Conservation (phyloP, 495 filamentous ascomycete species). For the Neurospora sp. region DNA sequence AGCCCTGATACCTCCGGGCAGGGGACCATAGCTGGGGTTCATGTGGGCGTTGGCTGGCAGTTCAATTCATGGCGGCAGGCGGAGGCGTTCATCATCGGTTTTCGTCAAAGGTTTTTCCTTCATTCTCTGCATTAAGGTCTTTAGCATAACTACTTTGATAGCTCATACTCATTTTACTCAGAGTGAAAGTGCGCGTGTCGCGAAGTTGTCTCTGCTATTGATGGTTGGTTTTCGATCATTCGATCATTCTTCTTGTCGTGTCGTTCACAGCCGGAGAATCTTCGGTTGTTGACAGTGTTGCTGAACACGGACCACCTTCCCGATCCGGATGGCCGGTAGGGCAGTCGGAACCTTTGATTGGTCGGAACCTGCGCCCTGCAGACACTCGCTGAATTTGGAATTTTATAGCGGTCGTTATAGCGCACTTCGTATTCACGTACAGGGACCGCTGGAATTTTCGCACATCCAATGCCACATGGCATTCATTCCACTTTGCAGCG, state of each 20-base stretch:
- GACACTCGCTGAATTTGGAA: not conserved
- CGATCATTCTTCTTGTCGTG: not conserved
- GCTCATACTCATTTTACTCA: too few relatives aligned
- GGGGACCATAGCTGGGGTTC: too few relatives aligned
- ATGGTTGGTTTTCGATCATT: not conserved
- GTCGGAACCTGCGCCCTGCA: not conserved
- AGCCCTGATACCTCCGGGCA: too few relatives aligned
- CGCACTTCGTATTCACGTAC: not conserved
- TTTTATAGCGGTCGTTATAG: not conserved
- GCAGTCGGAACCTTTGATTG: not conserved
- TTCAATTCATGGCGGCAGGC: too few relatives aligned
- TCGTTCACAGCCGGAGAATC: not conserved
- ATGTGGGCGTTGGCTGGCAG: too few relatives aligned
- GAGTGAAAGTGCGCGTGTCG: too few relatives aligned
- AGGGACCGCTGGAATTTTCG: not conserved
- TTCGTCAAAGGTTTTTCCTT: too few relatives aligned
- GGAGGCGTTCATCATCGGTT: too few relatives aligned
- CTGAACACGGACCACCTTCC: not conserved
- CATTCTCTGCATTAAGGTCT: too few relatives aligned
- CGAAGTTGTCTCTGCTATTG: too few relatives aligned
- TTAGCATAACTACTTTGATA: too few relatives aligned
- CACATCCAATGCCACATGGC: not conserved
- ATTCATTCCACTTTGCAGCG: not conserved
- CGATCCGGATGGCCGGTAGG: not conserved
- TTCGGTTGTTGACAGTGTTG: not conserved